Percentiles rank a stretch among this genome's conserved stretches.
Evolutionary conservation across 176 grass and related monocot species (phyloP).

Genomic region (Carex parvula): DNA sequence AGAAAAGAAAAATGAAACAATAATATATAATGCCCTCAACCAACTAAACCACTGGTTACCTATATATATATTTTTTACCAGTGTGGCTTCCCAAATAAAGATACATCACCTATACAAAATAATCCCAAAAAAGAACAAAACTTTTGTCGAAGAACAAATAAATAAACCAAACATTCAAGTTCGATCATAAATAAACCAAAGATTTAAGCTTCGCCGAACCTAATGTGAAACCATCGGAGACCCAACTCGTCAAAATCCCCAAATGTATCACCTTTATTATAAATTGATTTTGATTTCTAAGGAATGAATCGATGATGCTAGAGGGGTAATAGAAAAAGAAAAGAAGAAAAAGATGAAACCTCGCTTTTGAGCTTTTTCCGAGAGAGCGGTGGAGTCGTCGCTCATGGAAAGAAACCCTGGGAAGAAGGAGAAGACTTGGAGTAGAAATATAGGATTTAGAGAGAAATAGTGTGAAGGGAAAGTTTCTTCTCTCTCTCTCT

Average conservation of each 20-base stretch:
- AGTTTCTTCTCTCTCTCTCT: constrained; percentile 15
- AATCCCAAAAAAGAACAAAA: background rate
- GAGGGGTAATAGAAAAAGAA: constrained; percentile 17
- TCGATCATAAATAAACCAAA: background rate
- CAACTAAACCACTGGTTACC: background rate
- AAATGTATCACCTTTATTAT: background rate
- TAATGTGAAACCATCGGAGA: background rate
- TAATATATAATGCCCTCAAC: background rate
- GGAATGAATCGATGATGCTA: background rate
- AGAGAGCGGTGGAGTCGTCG: constrained; percentile 10
- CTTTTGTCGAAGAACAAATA: background rate
- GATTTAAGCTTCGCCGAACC: background rate
- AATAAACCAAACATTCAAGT: background rate
- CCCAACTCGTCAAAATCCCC: background rate
- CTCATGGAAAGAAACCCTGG: background rate
- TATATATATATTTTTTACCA: background rate
- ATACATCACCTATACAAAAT: background rate
- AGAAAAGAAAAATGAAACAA: background rate
- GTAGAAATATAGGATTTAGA: constrained; percentile 25
- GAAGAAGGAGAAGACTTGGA: background rate
- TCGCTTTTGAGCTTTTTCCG: constrained; percentile 29
- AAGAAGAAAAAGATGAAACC: constrained; percentile 1
- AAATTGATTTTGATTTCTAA: background rate
- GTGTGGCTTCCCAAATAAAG: background rate
- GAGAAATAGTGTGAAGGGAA: constrained; percentile 31